These are phyloP conservation scores for Alternaria solani DNA, from an alignment of 2,329 filamentous ascomycete species.

Conservation along the genomic window DNA sequence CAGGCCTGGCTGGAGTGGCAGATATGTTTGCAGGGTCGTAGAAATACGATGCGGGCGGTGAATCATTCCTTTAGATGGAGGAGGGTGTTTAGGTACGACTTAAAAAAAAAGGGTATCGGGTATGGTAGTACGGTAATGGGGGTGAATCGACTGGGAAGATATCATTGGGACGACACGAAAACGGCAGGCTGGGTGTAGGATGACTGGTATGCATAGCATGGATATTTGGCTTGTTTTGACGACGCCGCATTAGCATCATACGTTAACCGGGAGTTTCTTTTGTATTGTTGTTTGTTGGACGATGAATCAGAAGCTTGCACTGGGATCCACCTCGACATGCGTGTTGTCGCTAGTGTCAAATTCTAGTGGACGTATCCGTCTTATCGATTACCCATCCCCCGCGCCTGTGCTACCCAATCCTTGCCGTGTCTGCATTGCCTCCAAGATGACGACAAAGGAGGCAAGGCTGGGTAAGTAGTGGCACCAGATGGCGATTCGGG, in stretches of 20 bases:
- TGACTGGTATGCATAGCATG: background rate
- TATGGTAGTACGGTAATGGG: background rate
- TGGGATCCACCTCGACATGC: background rate
- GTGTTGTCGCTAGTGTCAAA: background rate
- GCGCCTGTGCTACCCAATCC: background rate
- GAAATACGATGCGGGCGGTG: background rate
- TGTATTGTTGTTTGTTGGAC: background rate
- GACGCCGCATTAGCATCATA: background rate
- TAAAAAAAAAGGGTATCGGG: background rate
- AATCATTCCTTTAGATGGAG: background rate
- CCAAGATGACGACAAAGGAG: slow-evolving; percentile 18
- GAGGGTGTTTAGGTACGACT: background rate
- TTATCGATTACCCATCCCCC: background rate
- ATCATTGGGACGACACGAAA: background rate
- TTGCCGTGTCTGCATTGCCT: background rate
- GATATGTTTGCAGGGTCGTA: slow-evolving; percentile 53
- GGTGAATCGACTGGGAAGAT: background rate
- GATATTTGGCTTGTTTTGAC: background rate
- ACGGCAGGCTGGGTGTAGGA: background rate
- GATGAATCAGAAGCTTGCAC: background rate
- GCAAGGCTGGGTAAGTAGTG: slow-evolving; percentile 27
- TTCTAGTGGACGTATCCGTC: background rate
- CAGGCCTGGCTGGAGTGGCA: slow-evolving; percentile 54
- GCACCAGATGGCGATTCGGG: slow-evolving; percentile 49
- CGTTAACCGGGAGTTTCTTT: background rate